These are phyloP conservation scores for Mycena olivaceomarginata DNA, from an alignment of 768 basidiomycete species.

Conservation along the genomic window DNA sequence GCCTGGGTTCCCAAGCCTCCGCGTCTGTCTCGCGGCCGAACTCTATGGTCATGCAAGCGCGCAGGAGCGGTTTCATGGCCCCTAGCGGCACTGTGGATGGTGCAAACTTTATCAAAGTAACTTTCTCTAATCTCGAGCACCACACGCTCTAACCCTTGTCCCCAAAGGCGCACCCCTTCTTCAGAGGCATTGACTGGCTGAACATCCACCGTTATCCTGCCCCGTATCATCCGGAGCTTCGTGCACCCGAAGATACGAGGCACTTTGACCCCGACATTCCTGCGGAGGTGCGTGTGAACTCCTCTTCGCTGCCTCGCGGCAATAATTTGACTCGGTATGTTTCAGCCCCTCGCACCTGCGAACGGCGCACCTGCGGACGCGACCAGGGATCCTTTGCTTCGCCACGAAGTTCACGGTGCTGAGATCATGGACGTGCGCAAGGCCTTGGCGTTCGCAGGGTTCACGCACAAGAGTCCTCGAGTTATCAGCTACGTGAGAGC, in stretches of 20 bases:
- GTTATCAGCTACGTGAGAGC: constrained; percentile 85
- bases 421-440: constrained; percentile 94
- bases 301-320: constrained; percentile 49
- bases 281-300: constrained; percentile 79
- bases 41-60: constrained; percentile 83
- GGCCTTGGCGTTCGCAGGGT: constrained; percentile 92
- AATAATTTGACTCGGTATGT: constrained; percentile 54
- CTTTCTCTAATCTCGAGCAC: constrained; percentile 24
- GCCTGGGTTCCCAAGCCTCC: constrained; percentile 86
- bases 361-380: constrained; percentile 90
- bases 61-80: constrained; percentile 84
- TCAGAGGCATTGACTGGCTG: constrained; percentile 92
- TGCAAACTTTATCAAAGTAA: constrained; percentile 92
- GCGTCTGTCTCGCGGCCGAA: constrained; percentile 85
- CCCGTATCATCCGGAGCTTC: constrained; percentile 93
- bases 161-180: constrained; percentile 89
- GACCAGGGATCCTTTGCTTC: constrained; percentile 92
- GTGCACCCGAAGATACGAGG: constrained; percentile 89
- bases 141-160: constrained; percentile 26
- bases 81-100: constrained; percentile 79
- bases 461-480: constrained; percentile 93
- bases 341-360: constrained; percentile 91
- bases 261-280: constrained; percentile 98
- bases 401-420: constrained; percentile 89
- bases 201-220: constrained; percentile 90